These are phyloP conservation scores for Fonsecaea nubica DNA, from an alignment of 2,329 filamentous ascomycete genomes.

Conservation along the genomic window DNA sequence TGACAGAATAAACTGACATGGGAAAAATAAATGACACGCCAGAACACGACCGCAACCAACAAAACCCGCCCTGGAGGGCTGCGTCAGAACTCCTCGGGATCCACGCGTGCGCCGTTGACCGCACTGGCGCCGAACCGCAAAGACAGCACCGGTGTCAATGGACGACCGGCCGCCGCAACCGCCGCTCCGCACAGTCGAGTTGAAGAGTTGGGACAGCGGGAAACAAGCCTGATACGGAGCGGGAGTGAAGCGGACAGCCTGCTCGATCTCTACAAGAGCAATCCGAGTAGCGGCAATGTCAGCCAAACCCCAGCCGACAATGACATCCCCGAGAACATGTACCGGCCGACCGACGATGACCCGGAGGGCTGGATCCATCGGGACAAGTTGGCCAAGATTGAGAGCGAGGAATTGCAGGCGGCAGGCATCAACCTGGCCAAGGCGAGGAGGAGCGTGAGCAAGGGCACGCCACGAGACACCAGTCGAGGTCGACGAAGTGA, in stretches of 20 bases:
- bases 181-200: conserved; percentile 33
- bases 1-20: conserved; percentile 21
- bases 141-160: conserved; percentile 29
- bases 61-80: conserved; percentile 27
- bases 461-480: conserved; percentile 46
- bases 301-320: conserved; percentile 35
- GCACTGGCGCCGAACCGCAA: conserved; percentile 35
- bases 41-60: conserved; percentile 29
- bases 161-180: conserved; percentile 15
- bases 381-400: conserved; percentile 58
- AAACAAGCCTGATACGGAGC: conserved; percentile 44
- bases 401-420: conserved; percentile 58
- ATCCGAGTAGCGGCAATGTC: conserved; percentile 37
- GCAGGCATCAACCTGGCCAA: conserved; percentile 53
- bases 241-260: conserved; percentile 50
- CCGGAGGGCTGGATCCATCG: conserved; percentile 58
- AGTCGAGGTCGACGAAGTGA: conserved; percentile 48
- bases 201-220: conserved; percentile 44
- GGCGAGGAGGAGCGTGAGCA: conserved; percentile 47
- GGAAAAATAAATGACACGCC: conserved; percentile 8
- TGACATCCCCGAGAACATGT: conserved; percentile 42
- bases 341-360: conserved; percentile 42
- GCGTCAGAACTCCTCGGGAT: conserved; percentile 31
- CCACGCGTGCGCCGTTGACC: conserved; percentile 33
- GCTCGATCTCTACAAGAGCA: conserved; percentile 46